Evolutionary conservation across 164 flowering plant genomes (phyloP), one percentile per base, ranked within the genome.

Genomic region (Euptelea pleiosperma): DNA sequence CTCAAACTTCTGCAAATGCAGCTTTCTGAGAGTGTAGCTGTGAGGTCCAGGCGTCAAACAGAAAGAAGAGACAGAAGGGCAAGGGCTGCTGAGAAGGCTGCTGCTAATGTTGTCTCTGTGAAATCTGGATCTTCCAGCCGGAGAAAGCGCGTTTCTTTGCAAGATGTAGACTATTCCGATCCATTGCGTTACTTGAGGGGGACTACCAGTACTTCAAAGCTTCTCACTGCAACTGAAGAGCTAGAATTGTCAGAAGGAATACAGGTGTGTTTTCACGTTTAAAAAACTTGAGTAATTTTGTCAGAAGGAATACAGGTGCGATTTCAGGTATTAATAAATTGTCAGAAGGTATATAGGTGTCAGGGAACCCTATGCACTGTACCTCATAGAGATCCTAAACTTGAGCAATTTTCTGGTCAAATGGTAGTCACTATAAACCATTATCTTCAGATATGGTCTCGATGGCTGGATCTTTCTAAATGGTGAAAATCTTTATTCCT

Each of bases 291-390:
- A n/a, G n/a, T n/a, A n/a, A n/a, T n/a, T n/a, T n/a, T n/a, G n/a
- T n/a, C n/a, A n/a, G n/a, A n/a, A n/a, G n/a, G n/a, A n/a, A n/a
- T 93, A 70, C 96, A 93, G 94, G 97, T 93, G 15, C 9, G 18
- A 29, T 52, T 58, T 46, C 35, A n/a, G 0, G 4, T 56, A 25
- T 34, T 36, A 39, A 22, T 18, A n/a, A n/a, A n/a, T n/a, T n/a
- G n/a, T n/a, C n/a, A n/a, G n/a, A n/a, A n/a, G n/a, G n/a, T n/a
- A n/a, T n/a, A n/a, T n/a, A n/a, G n/a, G n/a, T n/a, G n/a, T n/a
- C n/a, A n/a, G n/a, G n/a, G n/a, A n/a, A n/a, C n/a, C n/a, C n/a
- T n/a, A n/a, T n/a, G n/a, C n/a, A n/a, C n/a, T n/a, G n/a, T n/a
- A n/a, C n/a, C n/a, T n/a, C n/a, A n/a, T n/a, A n/a, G n/a, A n/a